A percentile compares a stretch with the other conserved stretches of the same genome.
Conservation (phyloP, 2,329 filamentous ascomycete species). For the Waltergamsia citrina region DNA sequence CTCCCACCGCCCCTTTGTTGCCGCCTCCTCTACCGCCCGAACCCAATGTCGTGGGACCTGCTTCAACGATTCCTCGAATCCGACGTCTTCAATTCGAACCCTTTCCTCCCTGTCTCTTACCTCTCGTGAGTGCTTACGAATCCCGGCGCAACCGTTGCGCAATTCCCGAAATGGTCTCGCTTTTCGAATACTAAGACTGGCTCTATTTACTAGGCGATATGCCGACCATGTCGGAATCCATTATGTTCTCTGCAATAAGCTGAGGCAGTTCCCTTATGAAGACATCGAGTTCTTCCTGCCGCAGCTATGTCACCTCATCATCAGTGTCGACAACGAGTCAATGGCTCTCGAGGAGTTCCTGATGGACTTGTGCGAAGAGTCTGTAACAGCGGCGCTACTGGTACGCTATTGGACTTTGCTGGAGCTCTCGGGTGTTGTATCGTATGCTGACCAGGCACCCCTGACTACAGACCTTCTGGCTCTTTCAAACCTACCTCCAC, state of each 20-base stretch:
- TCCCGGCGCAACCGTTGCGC: no score
- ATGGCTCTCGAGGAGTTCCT: slow-evolving; percentile 87
- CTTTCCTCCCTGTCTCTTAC: slow-evolving; percentile 81
- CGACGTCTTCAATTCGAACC: slow-evolving; percentile 88
- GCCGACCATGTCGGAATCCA: slow-evolving; percentile 85
- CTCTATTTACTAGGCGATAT: slow-evolving; percentile 54
- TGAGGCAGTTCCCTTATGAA: slow-evolving; percentile 82
- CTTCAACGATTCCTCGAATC: slow-evolving; percentile 86
- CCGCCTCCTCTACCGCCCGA: background rate
- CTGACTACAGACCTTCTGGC: slow-evolving; percentile 66
- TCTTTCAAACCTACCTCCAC: slow-evolving; percentile 81
- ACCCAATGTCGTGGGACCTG: slow-evolving; percentile 72
- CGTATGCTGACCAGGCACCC: background rate
- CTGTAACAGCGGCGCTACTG: slow-evolving; percentile 72
- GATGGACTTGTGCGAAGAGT: slow-evolving; percentile 78
- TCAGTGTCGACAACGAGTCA: slow-evolving; percentile 83
- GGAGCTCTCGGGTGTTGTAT: slow-evolving; percentile 3
- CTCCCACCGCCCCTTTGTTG: background rate
- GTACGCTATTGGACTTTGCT: no score
- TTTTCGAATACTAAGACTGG: slow-evolving; percentile 12
- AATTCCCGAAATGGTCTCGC: background rate
- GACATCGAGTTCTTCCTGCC: slow-evolving; percentile 90
- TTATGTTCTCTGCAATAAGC: slow-evolving; percentile 80
- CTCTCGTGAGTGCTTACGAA: slow-evolving; percentile 63
- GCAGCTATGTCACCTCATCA: slow-evolving; percentile 78